Base-by-base conservation (phyloP, 139 green algal species). In the Closterium sp. region DNA sequence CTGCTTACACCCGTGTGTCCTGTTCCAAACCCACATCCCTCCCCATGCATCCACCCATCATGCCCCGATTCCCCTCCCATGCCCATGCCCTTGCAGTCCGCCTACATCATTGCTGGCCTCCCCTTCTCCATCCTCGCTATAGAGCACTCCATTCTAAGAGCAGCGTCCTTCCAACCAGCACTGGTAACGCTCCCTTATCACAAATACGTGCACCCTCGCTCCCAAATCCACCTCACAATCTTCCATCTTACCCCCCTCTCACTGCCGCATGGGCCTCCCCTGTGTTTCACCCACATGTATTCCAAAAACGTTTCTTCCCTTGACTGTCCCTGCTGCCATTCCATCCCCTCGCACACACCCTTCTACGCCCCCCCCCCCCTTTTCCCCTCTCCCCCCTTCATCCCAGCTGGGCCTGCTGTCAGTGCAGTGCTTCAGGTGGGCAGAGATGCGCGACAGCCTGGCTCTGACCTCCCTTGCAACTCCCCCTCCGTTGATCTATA, bases 21-120 rank as follows among this genome's bases (percentile, higher is more conserved):
- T n/a, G n/a, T n/a, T n/a, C n/a, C n/a, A n/a, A n/a, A n/a, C n/a
- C n/a, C n/a, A n/a, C n/a, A n/a, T n/a, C n/a, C n/a, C n/a, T n/a
- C n/a, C n/a, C n/a, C n/a, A n/a, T n/a, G n/a, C n/a, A n/a, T n/a
- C n/a, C n/a, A n/a, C n/a, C n/a, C n/a, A n/a, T n/a, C n/a, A n/a
- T n/a, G n/a, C n/a, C n/a, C n/a, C n/a, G n/a, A n/a, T n/a, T n/a
- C n/a, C n/a, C n/a, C n/a, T n/a, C n/a, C n/a, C n/a, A n/a, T n/a
- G 76, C 76, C 28, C 28, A 85, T n/a, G 28, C 76, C 28, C 76
- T n/a, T n/a, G 33, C 88, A 86, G 35, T 83, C 90, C 16, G 28
- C 84, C 32, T 92, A 92, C 66, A 31, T 33, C 21, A 84, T 92
- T n/a, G 90, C 85, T n/a, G 90, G 90, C 25, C 84, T 92, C 8